Evolutionary conservation across 192 early-diverging fungal genomes (phyloP).

Genomic region (Backusella tarrabulga): DNA sequence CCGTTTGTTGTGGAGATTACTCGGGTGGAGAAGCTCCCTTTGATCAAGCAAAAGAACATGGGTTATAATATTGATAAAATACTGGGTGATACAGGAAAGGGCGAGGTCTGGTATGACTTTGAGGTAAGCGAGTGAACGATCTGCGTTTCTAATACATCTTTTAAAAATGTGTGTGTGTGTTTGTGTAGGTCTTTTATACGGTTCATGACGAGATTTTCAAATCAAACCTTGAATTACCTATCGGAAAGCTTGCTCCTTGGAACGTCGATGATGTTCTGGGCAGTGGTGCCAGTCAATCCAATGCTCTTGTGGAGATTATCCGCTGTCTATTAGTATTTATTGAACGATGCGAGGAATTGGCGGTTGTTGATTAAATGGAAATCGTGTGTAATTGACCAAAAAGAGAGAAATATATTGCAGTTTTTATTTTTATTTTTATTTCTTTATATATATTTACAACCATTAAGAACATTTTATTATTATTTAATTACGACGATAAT

Average conservation of each 20-base stretch:
- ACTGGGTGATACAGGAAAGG: constrained; percentile 25
- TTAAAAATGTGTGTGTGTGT: too few species aligned
- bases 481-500: not conserved
- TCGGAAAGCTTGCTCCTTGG: constrained; percentile 37
- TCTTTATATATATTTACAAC: not conserved
- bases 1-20: constrained; percentile 44
- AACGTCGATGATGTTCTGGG: constrained; percentile 38
- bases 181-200: constrained; percentile 24
- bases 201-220: constrained; percentile 22
- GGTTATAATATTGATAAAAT: constrained; percentile 27
- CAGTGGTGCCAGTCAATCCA: not conserved
- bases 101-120: constrained; percentile 33
- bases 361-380: not conserved
- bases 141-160: too few species aligned
- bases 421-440: too few species aligned
- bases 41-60: constrained; percentile 16
- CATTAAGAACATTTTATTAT: not conserved
- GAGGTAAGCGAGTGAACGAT: constrained; percentile 22
- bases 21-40: constrained; percentile 28
- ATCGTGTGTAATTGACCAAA: not conserved
- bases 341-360: constrained; percentile 23
- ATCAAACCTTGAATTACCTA: constrained; percentile 22
- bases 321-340: constrained; percentile 35
- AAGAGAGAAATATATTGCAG: not conserved
- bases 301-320: constrained; percentile 30